Evolutionary conservation across 1,139 yeast genomes (phyloP), one percentile per base, ranked within the genome.

Genomic region (Suhomyces bribrorum): DNA sequence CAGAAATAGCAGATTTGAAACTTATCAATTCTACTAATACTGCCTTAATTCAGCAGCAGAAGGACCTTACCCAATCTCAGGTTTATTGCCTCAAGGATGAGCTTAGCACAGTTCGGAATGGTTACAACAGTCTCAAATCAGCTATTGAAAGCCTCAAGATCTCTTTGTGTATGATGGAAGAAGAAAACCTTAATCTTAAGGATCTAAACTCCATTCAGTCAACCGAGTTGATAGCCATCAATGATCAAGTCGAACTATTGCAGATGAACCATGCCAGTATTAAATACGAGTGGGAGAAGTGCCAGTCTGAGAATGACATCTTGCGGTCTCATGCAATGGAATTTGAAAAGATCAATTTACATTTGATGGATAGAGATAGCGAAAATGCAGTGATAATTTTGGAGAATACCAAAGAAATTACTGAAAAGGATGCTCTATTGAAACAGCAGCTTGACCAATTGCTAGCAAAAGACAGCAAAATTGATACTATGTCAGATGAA

Each of bases 81-180:
- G 30, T 56, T 29, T 39, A 34, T 6, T 52, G 45, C 7, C 41
- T 56, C 31, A 44, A 44, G 28, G 31, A 37, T 1, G 61, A 56
- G 7, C 45, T 54, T 24, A 30, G 27, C 6, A 28, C n/a, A 4
- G 52, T 52, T 40, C 45, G 46, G 25, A 24, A 29, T 12, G 41
- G 44, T 7, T 44, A 49, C 17, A 40, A 41, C 5, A 37, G 44
- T 11, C 50, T 53, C 36, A 47, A 43, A 15, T 14, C 36, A 7
- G 41, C 44, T 4, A 37, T 50, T 9, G 48, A 46, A 7, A 38
- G 44, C 9, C 41, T 53, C 28, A 50, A 46, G 34, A 26, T 34
- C 7, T 36, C 41, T 7, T 26, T 45, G 17, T 30, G 31, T n/a
- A 16, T 30, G 8, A 35, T 49, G 30, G 34, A 39, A 14, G 38